Evolutionary conservation across 163 green algal species (phyloP).

Genomic region (Scenedesmus sp.): DNA sequence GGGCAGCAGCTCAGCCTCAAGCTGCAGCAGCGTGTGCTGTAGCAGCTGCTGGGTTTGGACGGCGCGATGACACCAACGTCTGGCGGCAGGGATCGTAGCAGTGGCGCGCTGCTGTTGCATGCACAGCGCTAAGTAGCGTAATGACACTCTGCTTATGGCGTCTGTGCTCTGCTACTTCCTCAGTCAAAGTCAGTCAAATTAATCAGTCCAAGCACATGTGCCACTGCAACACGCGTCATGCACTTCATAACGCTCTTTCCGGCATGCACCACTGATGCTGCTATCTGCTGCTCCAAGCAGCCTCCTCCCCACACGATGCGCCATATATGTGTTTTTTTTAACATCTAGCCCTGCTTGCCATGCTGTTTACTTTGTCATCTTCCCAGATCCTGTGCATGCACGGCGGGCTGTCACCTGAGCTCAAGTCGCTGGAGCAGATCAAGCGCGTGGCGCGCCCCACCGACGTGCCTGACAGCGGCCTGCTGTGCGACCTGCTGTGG

Average conservation of each 20-base stretch:
- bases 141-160: too few relatives aligned
- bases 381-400: conserved; percentile 99
- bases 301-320: not conserved
- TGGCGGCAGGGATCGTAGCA: not conserved
- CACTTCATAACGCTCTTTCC: too few relatives aligned
- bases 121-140: too few relatives aligned
- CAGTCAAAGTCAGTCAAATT: not conserved
- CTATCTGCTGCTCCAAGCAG: too few relatives aligned
- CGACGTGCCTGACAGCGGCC: conserved; percentile 97
- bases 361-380: not conserved
- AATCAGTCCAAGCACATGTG: not conserved
- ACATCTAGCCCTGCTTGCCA: not conserved
- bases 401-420: conserved; percentile 96
- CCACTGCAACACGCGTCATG: not conserved
- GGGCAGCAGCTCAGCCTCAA: not conserved
- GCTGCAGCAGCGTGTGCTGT: not conserved
- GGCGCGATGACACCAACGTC: too few relatives aligned
- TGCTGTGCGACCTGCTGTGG: conserved; percentile 99
- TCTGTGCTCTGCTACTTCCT: too few relatives aligned
- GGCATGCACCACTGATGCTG: too few relatives aligned
- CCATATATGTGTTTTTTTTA: not conserved
- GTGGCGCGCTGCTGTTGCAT: not conserved
- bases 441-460: conserved; percentile 96
- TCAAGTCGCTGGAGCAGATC: conserved; percentile 99
- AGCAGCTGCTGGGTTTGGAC: not conserved